phyloP scores from a whole-genome alignment of 2,329 filamentous ascomycete genomes.

The Hortaea werneckii region DNA sequence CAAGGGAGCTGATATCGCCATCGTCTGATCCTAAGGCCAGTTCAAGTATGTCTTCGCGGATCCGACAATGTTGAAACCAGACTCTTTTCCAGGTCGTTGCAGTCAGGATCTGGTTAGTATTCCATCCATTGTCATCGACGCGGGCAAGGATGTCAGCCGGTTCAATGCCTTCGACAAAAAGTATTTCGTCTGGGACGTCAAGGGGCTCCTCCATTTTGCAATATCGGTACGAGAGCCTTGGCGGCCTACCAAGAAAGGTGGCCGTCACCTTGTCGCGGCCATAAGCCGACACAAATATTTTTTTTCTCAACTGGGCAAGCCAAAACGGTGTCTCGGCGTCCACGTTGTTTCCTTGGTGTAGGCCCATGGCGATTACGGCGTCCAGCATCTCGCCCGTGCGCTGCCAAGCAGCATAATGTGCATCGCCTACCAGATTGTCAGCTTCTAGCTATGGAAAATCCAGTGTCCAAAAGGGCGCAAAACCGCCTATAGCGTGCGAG shows the following conservation, averaged over 20 bases:
- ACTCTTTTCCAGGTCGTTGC: conserved; percentile 39
- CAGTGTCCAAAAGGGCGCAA: too few species aligned
- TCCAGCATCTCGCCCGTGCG: conserved; percentile 26
- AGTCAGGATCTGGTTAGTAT: conserved; percentile 34
- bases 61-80: conserved; percentile 37
- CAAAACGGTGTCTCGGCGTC: conserved; percentile 25
- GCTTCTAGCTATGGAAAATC: too few species aligned
- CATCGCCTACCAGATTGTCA: not conserved
- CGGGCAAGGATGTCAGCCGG: conserved; percentile 29
- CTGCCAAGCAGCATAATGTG: conserved; percentile 24
- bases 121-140: conserved; percentile 45
- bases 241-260: conserved; percentile 38
- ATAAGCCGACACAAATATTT: conserved; percentile 25
- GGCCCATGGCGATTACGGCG: conserved; percentile 24
- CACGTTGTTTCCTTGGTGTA: conserved; percentile 25
- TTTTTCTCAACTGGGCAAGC: conserved; percentile 22
- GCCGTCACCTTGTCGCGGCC: conserved; percentile 25
- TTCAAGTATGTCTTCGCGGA: conserved; percentile 51
- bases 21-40: conserved; percentile 39
- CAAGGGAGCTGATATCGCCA: conserved; percentile 20
- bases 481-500: too few species aligned
- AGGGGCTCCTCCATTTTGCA: conserved; percentile 45
- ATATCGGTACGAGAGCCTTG: conserved; percentile 40
- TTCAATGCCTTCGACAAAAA: conserved; percentile 36
- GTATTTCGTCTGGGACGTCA: conserved; percentile 42